Base-by-base conservation (phyloP, 306 rosid genomes). In the Gleditsia sinensis region DNA sequence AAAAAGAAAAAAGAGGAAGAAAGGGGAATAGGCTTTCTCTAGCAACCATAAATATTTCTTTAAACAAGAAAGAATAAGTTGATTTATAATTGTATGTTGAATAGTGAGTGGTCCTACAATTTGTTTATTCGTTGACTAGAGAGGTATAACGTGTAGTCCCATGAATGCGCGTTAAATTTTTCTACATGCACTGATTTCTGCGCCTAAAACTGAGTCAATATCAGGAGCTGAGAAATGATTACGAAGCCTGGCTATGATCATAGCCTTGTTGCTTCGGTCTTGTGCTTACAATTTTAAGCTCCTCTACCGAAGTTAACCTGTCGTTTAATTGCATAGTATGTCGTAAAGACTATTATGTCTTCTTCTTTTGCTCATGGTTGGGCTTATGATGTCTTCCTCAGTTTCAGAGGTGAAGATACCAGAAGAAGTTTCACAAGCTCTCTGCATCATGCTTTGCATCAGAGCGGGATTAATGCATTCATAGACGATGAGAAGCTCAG, bases 361-460 rank as follows among this genome's bases (percentile, higher is more conserved):
- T 43, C n/a, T 17, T 58, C 77, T 43, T 72, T 10, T 43, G 34
- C 62, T 62, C 60, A 23, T 56, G 45, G 67, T 20, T 79, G 86
- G 79, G 14, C 34, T 13, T 76, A 79, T 32, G 89, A 82, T 67
- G 89, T 85, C 5, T 81, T 86, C 36, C 51, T 86, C 14, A 81
- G 90, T 75, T 82, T 82, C 64, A 51, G 80, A 73, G 80, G 67
- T 19, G 64, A 73, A n/a, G 87, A 80, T 25, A 80, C 80, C n/a
- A 39, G 86, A 12, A 54, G 20, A 42, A 69, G 40, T 34, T 86
- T 86, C 72, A 58, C 84, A 0, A 78, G 82, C 10, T 58, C 49
- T 68, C 81, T 86, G 4, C 82, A 81, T 34, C 72, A 78, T 27
- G 82, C 81, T 75, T 45, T 86, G 9, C 16, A 11, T 28, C 61